Base-by-base conservation (phyloP, 176 grass and related monocot genomes). In the Bromus sterilis region DNA sequence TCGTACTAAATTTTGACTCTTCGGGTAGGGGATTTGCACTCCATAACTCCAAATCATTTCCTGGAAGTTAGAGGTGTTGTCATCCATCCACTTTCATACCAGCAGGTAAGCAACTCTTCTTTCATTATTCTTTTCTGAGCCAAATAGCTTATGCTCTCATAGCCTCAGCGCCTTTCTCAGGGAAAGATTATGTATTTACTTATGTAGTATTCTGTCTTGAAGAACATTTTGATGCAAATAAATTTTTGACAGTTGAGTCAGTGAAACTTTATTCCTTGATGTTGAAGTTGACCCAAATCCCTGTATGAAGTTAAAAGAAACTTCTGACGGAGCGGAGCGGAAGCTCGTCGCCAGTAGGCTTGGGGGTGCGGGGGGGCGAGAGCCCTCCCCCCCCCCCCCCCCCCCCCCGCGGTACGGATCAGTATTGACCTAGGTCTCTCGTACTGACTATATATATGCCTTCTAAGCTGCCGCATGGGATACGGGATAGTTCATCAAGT, bases 21-120 rank as follows among this genome's bases (percentile, higher is more conserved):
- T 69, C 77, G 95, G 96, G 91, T 99, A 91, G 85, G 93, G 83
- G 91, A 95, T 87, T 90, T 99, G 85, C 93, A 99, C 78, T 95
- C 93, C 62, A 93, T 99, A 78, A 95, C 96, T 85, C 96, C 96
- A 69, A 93, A 95, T 87, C 88, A 89, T 82, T 99, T 99, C 82
- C 78, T 95, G 85, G 93, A 99, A 95, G 83, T 93, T 56, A 99
- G 93, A 88, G 93, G 93, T 80, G 93, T 82, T 77, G 93, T 93
- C 71, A 91, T 99, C 78, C 96, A 95, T 82, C 86, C 91, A 84
- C 91, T 99, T 72, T 99, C 96, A 55, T 99, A 99, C 78, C 93
- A 99, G 73, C 96, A 99, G 96, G 96, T 95, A 46, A 30, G 41
- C 61, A 69, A 66, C 5, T 39, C 34, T 60, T 26, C 29, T 78